phyloP scores from a whole-genome alignment of 192 early-diverging fungal genomes.

The Coemansia sp. region DNA sequence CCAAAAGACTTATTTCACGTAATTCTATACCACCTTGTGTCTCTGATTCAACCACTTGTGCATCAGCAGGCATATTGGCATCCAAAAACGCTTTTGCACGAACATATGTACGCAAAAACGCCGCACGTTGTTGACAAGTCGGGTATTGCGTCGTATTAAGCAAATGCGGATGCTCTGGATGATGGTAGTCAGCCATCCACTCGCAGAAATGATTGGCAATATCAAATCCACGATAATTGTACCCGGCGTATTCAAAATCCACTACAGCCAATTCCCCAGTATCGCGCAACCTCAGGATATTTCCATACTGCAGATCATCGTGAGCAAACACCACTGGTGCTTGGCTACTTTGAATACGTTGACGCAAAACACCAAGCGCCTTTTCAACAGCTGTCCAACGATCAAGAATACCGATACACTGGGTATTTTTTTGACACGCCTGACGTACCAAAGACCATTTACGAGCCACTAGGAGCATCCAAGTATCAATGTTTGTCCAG shows the following conservation, averaged over 20 bases:
- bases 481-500: conserved; percentile 65
- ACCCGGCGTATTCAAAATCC: conserved; percentile 81
- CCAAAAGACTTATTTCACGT: conserved; percentile 14
- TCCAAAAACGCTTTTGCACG: conserved; percentile 50
- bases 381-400: conserved; percentile 22
- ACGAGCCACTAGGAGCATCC: conserved; percentile 48
- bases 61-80: conserved; percentile 31
- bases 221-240: conserved; percentile 74
- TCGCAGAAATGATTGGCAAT: conserved; percentile 85
- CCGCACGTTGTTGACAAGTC: conserved; percentile 51
- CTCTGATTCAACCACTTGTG: conserved; percentile 19
- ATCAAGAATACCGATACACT: conserved; percentile 27
- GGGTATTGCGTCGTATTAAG: conserved; percentile 55
- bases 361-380: conserved; percentile 50
- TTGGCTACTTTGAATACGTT: conserved; percentile 45
- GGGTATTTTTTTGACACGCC: conserved; percentile 10
- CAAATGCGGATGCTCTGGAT: conserved; percentile 37
- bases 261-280: conserved; percentile 66
- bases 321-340: conserved; percentile 85
- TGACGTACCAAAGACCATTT: conserved; percentile 21
- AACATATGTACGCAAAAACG: conserved; percentile 67
- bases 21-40: conserved; percentile 3
- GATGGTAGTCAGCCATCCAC: conserved; percentile 81
- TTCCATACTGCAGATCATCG: conserved; percentile 87
- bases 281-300: conserved; percentile 66